Base-by-base conservation (phyloP, 805 yeast species). In the Schwanniomyces polymorphus region DNA sequence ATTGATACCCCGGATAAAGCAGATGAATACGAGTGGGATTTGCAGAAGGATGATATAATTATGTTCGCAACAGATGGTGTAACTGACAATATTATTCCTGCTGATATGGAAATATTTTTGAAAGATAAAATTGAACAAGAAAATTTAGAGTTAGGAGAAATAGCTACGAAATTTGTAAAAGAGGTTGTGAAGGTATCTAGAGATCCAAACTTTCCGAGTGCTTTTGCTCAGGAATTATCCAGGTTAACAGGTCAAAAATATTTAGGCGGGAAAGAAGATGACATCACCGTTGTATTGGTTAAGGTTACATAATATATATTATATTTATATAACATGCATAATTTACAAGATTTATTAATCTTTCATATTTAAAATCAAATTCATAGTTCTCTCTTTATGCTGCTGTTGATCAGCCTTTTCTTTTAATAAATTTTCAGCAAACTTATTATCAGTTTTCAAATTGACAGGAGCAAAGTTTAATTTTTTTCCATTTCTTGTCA, bases 231-330 rank as follows among this genome's bases (percentile, higher is more conserved):
- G 65, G 88, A 85, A 59, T 72, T 87, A 46, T 75, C 85, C 9
- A 74, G 81, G 54, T 62, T 85, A 43, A 80, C 89, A 1, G 86
- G 86, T 3, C 86, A 83, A 58, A 72, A 75, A 38, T 87, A 88
- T 60, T 74, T 82, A 48, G 98, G 99, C 28, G 99, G 99, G 11
- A 92, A 92, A 69, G 95, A 91, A 40, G 99, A 92, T 68, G 99
- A 92, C 66, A 86, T 94, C 33, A 90, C 98, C 1, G 81, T 86
- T 14, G 86, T 91, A 1, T 76, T 88, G 58, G 83, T 90, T 38
- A 78, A 81, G 58, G 90, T 88, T 27, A 72, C 58, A 38, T 61
- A 54, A 47, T 28, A 27, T 39, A 18, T 18, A 17, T 12, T 43
- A 43, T 37, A 43, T 29, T 26, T 44, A 26, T 34, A 38, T 40